Conservation (phyloP, 1,284 basidiomycete species). For the Fomitopsis palustris region DNA sequence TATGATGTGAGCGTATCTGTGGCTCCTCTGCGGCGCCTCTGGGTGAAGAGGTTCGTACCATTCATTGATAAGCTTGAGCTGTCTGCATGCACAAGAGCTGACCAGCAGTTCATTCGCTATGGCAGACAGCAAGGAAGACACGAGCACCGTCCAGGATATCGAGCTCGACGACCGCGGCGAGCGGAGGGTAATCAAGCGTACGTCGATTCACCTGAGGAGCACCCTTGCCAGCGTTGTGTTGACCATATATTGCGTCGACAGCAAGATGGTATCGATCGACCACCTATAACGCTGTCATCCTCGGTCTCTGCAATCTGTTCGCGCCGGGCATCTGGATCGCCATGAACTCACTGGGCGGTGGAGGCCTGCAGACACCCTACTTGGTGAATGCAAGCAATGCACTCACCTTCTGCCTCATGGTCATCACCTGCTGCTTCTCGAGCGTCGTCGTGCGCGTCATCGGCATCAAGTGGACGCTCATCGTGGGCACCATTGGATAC, state of each 20-base stretch:
- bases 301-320: neutral
- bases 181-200: neutral
- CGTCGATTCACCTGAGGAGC: neutral
- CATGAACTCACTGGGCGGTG: neutral
- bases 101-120: neutral
- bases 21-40: too few relatives aligned
- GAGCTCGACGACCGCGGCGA: neutral
- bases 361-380: neutral
- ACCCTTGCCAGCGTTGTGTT: neutral
- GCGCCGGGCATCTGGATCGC: neutral
- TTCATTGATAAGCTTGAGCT: neutral
- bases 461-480: neutral
- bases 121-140: neutral
- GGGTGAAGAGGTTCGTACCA: neutral
- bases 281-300: neutral
- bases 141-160: neutral
- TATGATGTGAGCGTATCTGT: too few relatives aligned
- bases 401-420: neutral
- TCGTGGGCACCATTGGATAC: neutral
- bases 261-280: neutral
- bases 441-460: neutral
- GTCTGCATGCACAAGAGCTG: neutral
- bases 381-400: neutral
- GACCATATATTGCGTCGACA: neutral
- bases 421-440: neutral